Evolutionary conservation across 169 alveolate species (phyloP).

Genomic region (Eimeria maxima): DNA sequence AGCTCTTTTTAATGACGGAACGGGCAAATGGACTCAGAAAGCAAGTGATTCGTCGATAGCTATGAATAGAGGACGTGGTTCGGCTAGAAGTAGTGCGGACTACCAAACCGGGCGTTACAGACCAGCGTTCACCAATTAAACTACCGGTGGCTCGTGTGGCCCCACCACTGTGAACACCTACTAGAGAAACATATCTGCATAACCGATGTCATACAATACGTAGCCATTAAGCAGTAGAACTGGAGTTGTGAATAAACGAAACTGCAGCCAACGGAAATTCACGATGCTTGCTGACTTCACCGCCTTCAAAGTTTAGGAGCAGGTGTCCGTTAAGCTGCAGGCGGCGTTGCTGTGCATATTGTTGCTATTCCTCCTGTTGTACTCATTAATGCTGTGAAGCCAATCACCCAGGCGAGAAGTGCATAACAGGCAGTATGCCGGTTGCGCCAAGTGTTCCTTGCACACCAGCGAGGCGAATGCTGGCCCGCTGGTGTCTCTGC

Average conservation of each 20-base stretch:
- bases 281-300: not conserved
- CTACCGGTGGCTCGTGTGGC: not conserved
- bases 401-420: not conserved
- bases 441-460: not conserved
- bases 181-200: not conserved
- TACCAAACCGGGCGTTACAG: not conserved
- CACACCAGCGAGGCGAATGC: not conserved
- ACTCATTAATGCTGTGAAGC: not conserved
- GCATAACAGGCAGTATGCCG: not conserved
- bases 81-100: no score
- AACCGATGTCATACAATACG: not conserved
- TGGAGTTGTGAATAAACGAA: not conserved
- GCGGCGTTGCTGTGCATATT: not conserved
- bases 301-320: not conserved
- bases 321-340: not conserved
- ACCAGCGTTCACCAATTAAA: not conserved
- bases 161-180: not conserved
- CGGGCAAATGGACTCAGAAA: no score
- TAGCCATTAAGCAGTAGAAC: not conserved
- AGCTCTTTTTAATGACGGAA: no score
- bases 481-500: not conserved
- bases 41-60: no score
- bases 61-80: no score
- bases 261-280: not conserved
- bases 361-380: not conserved